phyloP scores from a whole-genome alignment of 1,139 yeast species.

The Blastobotrys apis region DNA sequence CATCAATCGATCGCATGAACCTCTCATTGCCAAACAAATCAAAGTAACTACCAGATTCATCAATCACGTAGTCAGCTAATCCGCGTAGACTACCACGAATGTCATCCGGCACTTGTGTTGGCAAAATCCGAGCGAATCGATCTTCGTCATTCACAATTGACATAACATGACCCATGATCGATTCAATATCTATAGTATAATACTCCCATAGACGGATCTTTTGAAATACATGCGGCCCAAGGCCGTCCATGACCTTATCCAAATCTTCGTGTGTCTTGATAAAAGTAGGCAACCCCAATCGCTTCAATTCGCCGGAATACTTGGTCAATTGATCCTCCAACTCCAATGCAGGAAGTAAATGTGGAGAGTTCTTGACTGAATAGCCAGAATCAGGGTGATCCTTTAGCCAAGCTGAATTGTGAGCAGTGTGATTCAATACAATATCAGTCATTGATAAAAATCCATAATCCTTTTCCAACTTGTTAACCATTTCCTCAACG shows the following conservation, averaged over 20 bases:
- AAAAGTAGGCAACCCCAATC: constrained; percentile 57
- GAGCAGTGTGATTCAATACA: constrained; percentile 92
- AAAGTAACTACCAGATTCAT: constrained; percentile 38
- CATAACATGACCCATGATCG: constrained; percentile 34
- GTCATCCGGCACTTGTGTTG: constrained; percentile 42
- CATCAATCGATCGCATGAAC: constrained; percentile 52
- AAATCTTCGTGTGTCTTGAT: constrained; percentile 49
- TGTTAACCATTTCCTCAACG: constrained; percentile 44
- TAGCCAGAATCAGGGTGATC: constrained; percentile 91
- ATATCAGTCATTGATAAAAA: constrained; percentile 83
- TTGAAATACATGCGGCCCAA: constrained; percentile 62
- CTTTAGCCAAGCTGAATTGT: constrained; percentile 78
- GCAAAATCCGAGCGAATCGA: constrained; percentile 24
- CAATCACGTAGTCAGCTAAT: constrained; percentile 51
- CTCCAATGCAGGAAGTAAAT: constrained; percentile 76
- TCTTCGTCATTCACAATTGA: constrained; percentile 28
- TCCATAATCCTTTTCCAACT: constrained; percentile 52
- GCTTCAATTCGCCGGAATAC: constrained; percentile 53
- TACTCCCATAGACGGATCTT: constrained; percentile 79
- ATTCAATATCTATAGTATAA: constrained; percentile 58
- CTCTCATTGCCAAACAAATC: constrained; percentile 45
- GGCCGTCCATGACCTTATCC: constrained; percentile 56
- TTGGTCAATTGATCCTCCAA: constrained; percentile 65
- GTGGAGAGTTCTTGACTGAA: constrained; percentile 83
- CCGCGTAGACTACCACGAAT: constrained; percentile 39